Percentiles rank a stretch among this genome's conserved stretches.
Conservation (phyloP, 768 basidiomycete species). For the Filobasidium wieringae region DNA sequence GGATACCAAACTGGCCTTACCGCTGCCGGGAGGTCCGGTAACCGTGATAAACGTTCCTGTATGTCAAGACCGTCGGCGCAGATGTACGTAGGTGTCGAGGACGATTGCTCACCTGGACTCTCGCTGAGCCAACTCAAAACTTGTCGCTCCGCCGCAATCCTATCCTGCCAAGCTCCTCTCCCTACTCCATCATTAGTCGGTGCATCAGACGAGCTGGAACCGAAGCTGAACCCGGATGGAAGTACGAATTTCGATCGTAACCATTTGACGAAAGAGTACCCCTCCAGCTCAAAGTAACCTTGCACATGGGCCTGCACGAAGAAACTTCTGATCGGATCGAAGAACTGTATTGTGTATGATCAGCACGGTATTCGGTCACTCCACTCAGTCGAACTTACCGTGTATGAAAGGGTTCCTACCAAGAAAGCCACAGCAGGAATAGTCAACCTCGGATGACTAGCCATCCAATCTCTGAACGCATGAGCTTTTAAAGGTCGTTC, state of each 20-base stretch:
- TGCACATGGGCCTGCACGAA: constrained; percentile 71
- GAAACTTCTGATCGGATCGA: constrained; percentile 77
- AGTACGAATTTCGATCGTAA: constrained; percentile 34
- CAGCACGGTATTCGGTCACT: not conserved
- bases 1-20: constrained; percentile 39
- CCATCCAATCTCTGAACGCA: constrained; percentile 37
- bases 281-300: constrained; percentile 66
- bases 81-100: not conserved
- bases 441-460: constrained; percentile 34
- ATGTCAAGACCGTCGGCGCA: not conserved
- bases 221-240: constrained; percentile 19
- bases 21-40: constrained; percentile 41
- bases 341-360: constrained; percentile 48
- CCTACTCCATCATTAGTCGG: constrained; percentile 19
- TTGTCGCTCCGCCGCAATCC: constrained; percentile 59
- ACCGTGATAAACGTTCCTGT: constrained; percentile 41
- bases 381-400: constrained; percentile 45
- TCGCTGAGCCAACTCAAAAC: constrained; percentile 65
- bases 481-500: constrained; percentile 36
- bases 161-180: constrained; percentile 65
- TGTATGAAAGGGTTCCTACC: constrained; percentile 78
- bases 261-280: constrained; percentile 67
- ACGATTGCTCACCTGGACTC: constrained; percentile 53
- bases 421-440: constrained; percentile 58
- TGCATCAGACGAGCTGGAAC: not conserved